Evolutionary conservation across 2,329 filamentous ascomycete species (phyloP), one percentile per base, ranked within the genome.

Genomic region (Colletotrichum cereale): DNA sequence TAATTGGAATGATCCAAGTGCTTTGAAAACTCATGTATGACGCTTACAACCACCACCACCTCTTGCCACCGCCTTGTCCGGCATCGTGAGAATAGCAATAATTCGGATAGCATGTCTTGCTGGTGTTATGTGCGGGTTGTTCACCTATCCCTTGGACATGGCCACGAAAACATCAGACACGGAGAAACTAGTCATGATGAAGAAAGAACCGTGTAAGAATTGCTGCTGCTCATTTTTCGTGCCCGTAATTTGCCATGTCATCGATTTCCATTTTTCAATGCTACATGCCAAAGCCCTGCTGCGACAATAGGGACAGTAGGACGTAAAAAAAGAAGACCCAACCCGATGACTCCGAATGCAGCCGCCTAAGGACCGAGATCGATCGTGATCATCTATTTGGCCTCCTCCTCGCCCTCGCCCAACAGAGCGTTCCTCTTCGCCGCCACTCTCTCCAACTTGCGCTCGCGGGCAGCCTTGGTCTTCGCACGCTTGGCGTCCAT

Each of bases 401-500:
- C 84, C 81, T 88, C 85, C 81, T 88, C 87, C 80, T 88, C 87
- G 74, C 82, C 89, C 82, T 95, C 94, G 83, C 88, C 94, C 81
- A 92, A 83, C 85, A 97, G 85, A 82, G 94, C 95, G 83, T 90
- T 92, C 85, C 95, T 91, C 96, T 99, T 99, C 85, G 93, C 92
- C 84, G 88, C 86, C 84, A 92, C 90, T 87, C 97, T 93, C 90
- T 97, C 94, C 87, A 92, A 87, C 92, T 96, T 96, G 90, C 96
- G 93, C 93, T 98, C 96, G 88, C 96, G 95, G 81, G 96, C 96
- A 84, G 96, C 96, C 95, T 98, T 98, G 92, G 95, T 98, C 95
- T 97, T 98, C 86, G 95, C 94, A 89, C 96, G 95, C 92, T 97
- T 98, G 90, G 93, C 94, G 85, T 98, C 96, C 96, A 99, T 99